Percentiles rank a stretch among this genome's conserved stretches.
These are phyloP conservation scores for Citrus sinensis DNA, from an alignment of 345 rosid species.

Conservation along the genomic window DVS_A1.0 CM039167.1:8207501-8208000, in stretches of 20 bases:
- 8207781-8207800: neutral
- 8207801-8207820: neutral
- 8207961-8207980: neutral
- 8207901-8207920: neutral
- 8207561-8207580: neutral
- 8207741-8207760: neutral
- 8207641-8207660: too few species aligned
- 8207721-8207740: too few species aligned
- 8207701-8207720: too few species aligned
- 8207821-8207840: slow-evolving; percentile 3
- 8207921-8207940: neutral
- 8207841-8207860: neutral
- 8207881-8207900: neutral
- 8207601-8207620: too few species aligned
- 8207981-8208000: neutral
- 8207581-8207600: too few species aligned
- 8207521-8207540: too few species aligned
- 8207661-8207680: too few species aligned
- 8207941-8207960: neutral
- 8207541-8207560: too few species aligned
- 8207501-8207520: too few species aligned
- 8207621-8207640: too few species aligned
- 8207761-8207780: neutral
- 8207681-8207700: too few species aligned
- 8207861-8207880: neutral